Conservation (phyloP, 2,329 filamentous ascomycete genomes). For the Sporothrix phasma region DNA sequence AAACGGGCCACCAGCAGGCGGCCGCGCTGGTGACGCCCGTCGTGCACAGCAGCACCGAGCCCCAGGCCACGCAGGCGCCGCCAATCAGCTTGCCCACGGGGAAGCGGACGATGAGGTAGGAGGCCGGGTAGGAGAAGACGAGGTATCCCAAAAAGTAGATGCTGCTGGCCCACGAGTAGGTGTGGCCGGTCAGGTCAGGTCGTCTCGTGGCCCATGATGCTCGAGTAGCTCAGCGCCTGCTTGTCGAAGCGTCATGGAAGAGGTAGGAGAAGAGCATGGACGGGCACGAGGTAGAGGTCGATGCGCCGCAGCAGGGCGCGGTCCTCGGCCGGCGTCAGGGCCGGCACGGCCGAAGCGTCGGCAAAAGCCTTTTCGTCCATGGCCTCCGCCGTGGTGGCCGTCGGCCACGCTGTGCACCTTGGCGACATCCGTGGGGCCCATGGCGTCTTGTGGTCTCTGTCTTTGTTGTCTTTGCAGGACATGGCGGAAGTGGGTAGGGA, state of each 20-base stretch:
- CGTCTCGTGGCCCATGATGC: constrained; percentile 28
- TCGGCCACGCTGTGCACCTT: not conserved
- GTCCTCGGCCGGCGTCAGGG: not conserved
- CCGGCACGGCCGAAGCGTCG: not conserved
- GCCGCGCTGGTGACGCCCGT: constrained; percentile 2
- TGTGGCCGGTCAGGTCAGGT: constrained; percentile 24
- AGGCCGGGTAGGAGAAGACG: constrained; percentile 30
- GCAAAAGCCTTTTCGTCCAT: not conserved
- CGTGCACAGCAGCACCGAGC: not conserved
- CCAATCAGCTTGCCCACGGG: constrained; percentile 34
- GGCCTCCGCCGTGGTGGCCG: not conserved
- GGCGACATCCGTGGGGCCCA: not conserved
- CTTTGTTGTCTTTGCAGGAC: not conserved
- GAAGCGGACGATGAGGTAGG: constrained; percentile 31
- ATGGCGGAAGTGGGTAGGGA: not conserved
- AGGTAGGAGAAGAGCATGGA: constrained; percentile 41
- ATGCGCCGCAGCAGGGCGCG: constrained; percentile 46
- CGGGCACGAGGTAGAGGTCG: constrained; percentile 49
- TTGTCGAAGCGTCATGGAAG: constrained; percentile 55
- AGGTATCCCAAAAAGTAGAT: constrained; percentile 36
- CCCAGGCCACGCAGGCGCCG: constrained; percentile 31
- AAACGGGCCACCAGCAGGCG: constrained; percentile 13
- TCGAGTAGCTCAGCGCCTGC: constrained; percentile 41
- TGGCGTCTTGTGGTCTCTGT: too few species aligned
- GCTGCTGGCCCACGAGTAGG: constrained; percentile 35